Evolutionary conservation across 2,329 filamentous ascomycete genomes (phyloP).

Genomic region (Cercospora citrullina): DNA sequence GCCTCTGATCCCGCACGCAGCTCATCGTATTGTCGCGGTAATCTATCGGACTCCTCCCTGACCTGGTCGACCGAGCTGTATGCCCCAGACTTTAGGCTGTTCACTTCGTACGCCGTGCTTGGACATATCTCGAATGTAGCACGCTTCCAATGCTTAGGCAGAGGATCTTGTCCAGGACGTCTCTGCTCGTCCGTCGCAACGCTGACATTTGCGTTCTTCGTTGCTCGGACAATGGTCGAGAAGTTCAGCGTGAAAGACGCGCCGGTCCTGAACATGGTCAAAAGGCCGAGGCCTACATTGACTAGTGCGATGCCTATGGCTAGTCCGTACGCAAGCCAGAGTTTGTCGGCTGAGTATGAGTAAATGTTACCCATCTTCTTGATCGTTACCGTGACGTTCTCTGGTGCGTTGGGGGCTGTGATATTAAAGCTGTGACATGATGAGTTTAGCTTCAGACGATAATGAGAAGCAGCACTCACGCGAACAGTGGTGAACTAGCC

Average conservation of each 20-base stretch:
- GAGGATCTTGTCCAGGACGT: conserved; percentile 2
- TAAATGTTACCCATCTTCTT: conserved; percentile 17
- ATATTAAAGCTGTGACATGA: no score
- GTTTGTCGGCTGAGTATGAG: conserved; percentile 12
- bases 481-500: no score
- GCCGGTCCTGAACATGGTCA: conserved; percentile 12
- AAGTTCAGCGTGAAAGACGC: conserved; percentile 22
- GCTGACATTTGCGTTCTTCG: neutral
- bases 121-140: neutral
- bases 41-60: neutral
- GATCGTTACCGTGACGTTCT: no score
- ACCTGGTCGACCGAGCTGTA: neutral
- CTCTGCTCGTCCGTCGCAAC: neutral
- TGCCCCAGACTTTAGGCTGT: neutral
- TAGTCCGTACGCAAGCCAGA: conserved; percentile 23
- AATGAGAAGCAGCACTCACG: no score
- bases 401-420: no score
- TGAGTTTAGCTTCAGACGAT: no score
- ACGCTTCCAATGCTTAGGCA: neutral
- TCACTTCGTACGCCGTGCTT: neutral
- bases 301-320: conserved; percentile 19
- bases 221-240: conserved; percentile 23
- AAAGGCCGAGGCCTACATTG: conserved; percentile 11
- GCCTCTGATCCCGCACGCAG: no score
- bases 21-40: neutral